A percentile compares a stretch with the other conserved stretches of the same genome.
Conservation (phyloP, 805 yeast species). For the Ogataea trehalophila region DNA sequence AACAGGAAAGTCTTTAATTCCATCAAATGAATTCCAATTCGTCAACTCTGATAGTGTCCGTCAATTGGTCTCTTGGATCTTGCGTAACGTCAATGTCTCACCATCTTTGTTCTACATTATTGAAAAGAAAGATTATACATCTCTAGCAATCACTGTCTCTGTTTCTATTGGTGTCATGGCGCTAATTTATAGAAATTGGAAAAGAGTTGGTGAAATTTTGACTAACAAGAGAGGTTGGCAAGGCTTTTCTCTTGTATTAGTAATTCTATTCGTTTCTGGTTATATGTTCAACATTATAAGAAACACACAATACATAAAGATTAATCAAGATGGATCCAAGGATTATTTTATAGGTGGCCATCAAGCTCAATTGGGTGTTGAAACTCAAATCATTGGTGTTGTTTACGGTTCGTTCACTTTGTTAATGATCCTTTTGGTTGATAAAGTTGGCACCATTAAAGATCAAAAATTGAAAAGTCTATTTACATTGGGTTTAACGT, state of each 20-base stretch:
- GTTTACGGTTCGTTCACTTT: constrained; percentile 67
- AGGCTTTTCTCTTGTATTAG: constrained; percentile 51
- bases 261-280: constrained; percentile 76
- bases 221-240: constrained; percentile 69
- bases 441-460: constrained; percentile 47
- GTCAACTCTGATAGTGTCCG: constrained; percentile 37
- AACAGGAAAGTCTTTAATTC: constrained; percentile 19
- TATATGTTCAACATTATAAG: constrained; percentile 92
- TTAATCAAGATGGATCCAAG: constrained; percentile 32
- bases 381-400: constrained; percentile 80
- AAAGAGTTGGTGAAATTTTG: constrained; percentile 36
- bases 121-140: constrained; percentile 38
- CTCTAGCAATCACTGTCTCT: constrained; percentile 33
- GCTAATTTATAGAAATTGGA: constrained; percentile 26
- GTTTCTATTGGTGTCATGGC: constrained; percentile 31
- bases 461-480: constrained; percentile 43
- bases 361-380: constrained; percentile 76
- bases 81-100: constrained; percentile 14
- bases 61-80: constrained; percentile 32
- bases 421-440: constrained; percentile 51
- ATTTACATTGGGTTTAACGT: constrained; percentile 41
- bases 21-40: constrained; percentile 40
- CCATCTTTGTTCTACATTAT: constrained; percentile 30
- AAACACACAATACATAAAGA: constrained; percentile 57
- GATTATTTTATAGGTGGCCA: constrained; percentile 51